Evolutionary conservation across 2,329 filamentous ascomycete genomes (phyloP).

Genomic region (Fulvia fulva): DNA sequence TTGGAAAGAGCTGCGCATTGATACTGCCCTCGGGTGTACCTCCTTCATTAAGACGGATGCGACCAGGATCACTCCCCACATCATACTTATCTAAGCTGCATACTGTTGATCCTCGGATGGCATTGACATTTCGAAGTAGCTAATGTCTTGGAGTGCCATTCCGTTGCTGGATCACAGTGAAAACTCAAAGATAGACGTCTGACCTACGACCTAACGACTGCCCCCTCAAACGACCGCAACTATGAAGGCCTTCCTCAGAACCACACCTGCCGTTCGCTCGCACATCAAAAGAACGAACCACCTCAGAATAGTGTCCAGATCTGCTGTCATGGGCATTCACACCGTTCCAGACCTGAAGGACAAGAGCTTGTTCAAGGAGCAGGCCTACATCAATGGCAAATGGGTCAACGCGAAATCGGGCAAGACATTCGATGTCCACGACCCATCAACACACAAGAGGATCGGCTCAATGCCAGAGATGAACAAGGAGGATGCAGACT

Average conservation of each 20-base stretch:
- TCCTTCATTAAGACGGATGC: not conserved
- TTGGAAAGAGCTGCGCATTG: not conserved
- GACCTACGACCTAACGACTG: not conserved
- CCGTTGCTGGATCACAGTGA: not conserved
- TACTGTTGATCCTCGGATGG: not conserved
- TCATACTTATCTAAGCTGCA: not conserved
- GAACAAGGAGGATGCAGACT: slow-evolving; percentile 69
- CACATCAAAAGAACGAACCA: slow-evolving; percentile 23
- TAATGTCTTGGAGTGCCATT: not conserved
- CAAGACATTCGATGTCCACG: slow-evolving; percentile 86
- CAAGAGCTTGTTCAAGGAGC: slow-evolving; percentile 69
- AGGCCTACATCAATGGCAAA: slow-evolving; percentile 86
- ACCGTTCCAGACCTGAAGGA: slow-evolving; percentile 42
- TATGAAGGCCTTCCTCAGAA: slow-evolving; percentile 24
- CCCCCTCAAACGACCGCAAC: not conserved
- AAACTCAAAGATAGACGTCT: not conserved
- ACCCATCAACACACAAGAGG: slow-evolving; percentile 75
- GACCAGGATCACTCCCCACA: not conserved
- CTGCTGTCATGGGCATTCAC: slow-evolving; percentile 13
- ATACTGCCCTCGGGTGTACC: not conserved
- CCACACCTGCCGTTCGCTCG: slow-evolving; percentile 18
- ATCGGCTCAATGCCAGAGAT: slow-evolving; percentile 87
- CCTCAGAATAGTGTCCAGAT: slow-evolving; percentile 19
- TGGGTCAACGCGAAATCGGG: slow-evolving; percentile 83
- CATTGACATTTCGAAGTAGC: not conserved